Conservation (phyloP, 208 protist species). For the Acanthamoeba healyi region DNA sequence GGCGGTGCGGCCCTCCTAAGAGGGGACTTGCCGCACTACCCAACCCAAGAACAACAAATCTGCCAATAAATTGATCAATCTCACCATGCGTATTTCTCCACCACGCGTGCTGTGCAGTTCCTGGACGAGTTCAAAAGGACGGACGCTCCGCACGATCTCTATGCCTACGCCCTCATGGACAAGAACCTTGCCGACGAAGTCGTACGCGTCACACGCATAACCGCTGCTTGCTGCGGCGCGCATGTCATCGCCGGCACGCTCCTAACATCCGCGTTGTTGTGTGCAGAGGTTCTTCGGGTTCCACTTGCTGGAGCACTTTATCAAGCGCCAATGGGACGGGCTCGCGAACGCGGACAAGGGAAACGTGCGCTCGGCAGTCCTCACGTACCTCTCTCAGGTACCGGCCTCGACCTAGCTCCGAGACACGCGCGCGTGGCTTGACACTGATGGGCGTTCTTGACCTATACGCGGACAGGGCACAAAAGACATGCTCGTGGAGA, state of each 20-base stretch:
- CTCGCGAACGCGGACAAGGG: neutral
- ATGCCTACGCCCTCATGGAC: conserved; percentile 26
- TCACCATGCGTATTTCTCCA: too few relatives aligned
- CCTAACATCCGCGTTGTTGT: too few relatives aligned
- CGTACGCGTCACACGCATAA: neutral
- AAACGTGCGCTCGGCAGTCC: neutral
- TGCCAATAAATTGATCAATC: too few relatives aligned
- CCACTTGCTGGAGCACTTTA: conserved; percentile 55
- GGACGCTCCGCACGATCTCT: neutral
- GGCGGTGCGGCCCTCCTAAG: too few relatives aligned
- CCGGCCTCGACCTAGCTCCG: neutral
- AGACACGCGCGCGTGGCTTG: neutral
- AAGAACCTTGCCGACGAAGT: neutral
- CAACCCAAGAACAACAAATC: too few relatives aligned
- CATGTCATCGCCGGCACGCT: too few relatives aligned
- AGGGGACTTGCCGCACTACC: too few relatives aligned
- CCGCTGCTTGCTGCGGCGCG: neutral
- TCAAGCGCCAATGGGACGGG: neutral
- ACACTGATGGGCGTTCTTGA: neutral
- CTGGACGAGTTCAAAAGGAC: neutral
- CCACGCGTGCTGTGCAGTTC: neutral
- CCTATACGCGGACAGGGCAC: conserved; percentile 8
- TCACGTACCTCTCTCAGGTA: conserved; percentile 18
- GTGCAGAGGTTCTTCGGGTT: conserved; percentile 22
- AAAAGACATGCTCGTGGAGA: neutral